A percentile compares a stretch with the other conserved stretches of the same genome.
phyloP scores from a whole-genome alignment of 2,329 filamentous ascomycete genomes.

The Colletotrichum gloeosporioides region DNA sequence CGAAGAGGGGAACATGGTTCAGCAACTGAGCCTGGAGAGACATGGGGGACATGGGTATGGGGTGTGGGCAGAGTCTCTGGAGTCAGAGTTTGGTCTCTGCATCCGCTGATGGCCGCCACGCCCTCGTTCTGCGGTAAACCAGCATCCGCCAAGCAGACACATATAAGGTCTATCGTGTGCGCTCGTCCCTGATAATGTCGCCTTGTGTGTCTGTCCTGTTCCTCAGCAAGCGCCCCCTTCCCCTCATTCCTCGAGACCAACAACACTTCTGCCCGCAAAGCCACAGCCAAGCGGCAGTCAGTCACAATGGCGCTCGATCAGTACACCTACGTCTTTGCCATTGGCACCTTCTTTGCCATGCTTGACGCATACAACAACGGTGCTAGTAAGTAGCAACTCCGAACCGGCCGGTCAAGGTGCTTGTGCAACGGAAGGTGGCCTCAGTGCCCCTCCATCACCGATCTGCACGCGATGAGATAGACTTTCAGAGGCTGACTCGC shows the following conservation, averaged over 20 bases:
- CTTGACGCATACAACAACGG: constrained; percentile 82
- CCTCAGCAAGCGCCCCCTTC: not conserved
- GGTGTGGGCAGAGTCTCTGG: not conserved
- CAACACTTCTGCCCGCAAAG: constrained; percentile 6
- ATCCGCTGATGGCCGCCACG: not conserved
- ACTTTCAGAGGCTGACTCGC: constrained; percentile 3
- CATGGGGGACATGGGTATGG: not conserved
- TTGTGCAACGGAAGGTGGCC: not conserved
- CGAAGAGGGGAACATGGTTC: not conserved
- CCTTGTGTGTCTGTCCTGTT: not conserved
- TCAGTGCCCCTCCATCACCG: not conserved
- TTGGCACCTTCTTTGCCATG: constrained; percentile 78
- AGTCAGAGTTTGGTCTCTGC: not conserved
- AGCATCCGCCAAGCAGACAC: constrained; percentile 1
- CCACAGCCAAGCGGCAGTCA: constrained; percentile 3
- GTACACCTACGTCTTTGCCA: constrained; percentile 76
- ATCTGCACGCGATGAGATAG: not conserved
- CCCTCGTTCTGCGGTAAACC: not conserved
- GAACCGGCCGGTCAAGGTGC: not conserved
- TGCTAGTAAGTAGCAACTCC: constrained; percentile 63
- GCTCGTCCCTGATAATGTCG: not conserved
- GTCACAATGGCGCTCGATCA: constrained; percentile 62
- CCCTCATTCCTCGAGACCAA: not conserved
- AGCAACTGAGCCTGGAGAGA: not conserved
- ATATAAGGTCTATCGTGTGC: constrained; percentile 15